Base-by-base conservation (phyloP, 345 rosid species). In the Camelina neglecta region DNA sequence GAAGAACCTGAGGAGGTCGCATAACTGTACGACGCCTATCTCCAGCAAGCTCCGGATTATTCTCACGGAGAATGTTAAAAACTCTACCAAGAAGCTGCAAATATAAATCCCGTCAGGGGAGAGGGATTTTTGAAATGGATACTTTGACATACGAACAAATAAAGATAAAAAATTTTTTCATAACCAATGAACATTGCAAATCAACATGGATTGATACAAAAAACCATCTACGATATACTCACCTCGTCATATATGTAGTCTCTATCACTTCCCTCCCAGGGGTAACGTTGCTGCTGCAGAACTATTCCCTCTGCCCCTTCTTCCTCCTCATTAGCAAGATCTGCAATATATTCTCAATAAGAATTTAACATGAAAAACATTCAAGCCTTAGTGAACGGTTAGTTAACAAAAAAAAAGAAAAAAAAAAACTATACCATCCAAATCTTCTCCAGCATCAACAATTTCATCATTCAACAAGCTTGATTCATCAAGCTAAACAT, bases 1-100 rank as follows among this genome's bases (percentile, higher is more conserved):
- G 96, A 62, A 92, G 96, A 71, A 96, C 98, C 78, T 96, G 97
- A 8, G 97, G 99, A 50, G 97, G 97, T 85, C 98, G 88, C 98
- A 93, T 92, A 63, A 91, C 97, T 59, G 98, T 95, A 79, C 98
- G 90, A 20, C 96, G 91, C 85, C 94, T 88, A 83, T 95, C 99
- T 67, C 98, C 96, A 6, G 97, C 91, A 72, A 96, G 95, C 83
- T 96, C 96, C 2, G 98, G 97, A 64, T 93, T 93, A 44, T 96
- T 85, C 86, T 96, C 99, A 60, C 90, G 91, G 41, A 93, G 91
- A 84, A 90, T 90, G 84, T 86, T 89, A 68, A 88, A 91, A 54
- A 91, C 92, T 80, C 95, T 82, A 54, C 94, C 93, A 66, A 93
- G 93, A 76, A 96, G 97, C 99, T 95, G 93, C 74, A 77, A 7